phyloP scores from a whole-genome alignment of 352 stramenopile species.

The Halophytophthora polymorphica region DNA sequence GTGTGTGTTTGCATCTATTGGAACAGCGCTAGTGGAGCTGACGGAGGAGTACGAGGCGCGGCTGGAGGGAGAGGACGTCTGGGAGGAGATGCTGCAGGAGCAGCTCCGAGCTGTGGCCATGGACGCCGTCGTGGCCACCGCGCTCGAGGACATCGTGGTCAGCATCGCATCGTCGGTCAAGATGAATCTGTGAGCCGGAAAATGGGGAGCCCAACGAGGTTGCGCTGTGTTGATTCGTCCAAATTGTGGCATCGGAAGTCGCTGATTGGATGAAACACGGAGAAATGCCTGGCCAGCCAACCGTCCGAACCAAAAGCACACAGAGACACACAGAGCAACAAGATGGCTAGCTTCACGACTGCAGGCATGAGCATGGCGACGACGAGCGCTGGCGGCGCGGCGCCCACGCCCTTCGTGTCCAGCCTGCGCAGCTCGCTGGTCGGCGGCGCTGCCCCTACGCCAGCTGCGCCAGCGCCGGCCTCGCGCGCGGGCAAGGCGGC shows the following conservation, averaged over 20 bases:
- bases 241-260: too few species aligned
- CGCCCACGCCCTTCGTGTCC: slow-evolving; percentile 34
- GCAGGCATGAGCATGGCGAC: too few species aligned
- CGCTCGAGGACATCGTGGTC: background rate
- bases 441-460: slow-evolving; percentile 5
- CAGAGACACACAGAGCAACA: too few species aligned
- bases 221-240: too few species aligned
- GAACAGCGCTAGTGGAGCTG: slow-evolving; percentile 29
- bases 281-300: too few species aligned
- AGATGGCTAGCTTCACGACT: too few species aligned
- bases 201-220: too few species aligned
- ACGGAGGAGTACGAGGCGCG: slow-evolving; percentile 15
- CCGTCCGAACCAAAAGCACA: slow-evolving; percentile 3
- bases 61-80: slow-evolving; percentile 4
- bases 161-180: background rate
- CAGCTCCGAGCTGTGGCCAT: slow-evolving; percentile 9
- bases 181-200: too few species aligned
- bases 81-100: slow-evolving; percentile 9
- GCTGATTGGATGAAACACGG: too few species aligned
- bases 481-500: slow-evolving; percentile 14
- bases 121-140: slow-evolving; percentile 1
- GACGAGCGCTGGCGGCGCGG: too few species aligned
- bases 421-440: slow-evolving; percentile 34
- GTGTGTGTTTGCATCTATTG: background rate
- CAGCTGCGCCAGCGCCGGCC: background rate